These are phyloP conservation scores for Xylaria sp. DNA, from an alignment of 2,329 filamentous ascomycete species.

Conservation along the genomic window DNA sequence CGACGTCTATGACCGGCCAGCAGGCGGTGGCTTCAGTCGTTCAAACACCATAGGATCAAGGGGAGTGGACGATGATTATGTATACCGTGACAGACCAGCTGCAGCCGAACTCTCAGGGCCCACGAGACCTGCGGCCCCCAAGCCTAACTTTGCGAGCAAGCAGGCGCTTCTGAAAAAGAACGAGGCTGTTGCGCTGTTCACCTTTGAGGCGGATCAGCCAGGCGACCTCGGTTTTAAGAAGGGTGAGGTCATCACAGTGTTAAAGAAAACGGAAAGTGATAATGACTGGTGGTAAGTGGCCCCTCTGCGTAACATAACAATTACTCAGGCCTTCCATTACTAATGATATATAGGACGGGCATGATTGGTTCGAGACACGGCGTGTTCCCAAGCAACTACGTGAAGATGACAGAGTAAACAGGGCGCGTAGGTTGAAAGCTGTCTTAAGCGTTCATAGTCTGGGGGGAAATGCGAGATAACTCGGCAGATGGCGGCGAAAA, in stretches of 20 bases:
- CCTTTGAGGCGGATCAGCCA: constrained; percentile 92
- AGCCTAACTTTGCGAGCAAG: constrained; percentile 80
- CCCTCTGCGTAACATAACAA: neutral
- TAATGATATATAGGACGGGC: constrained; percentile 73
- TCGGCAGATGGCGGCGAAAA: too few species aligned
- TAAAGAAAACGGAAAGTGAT: constrained; percentile 93
- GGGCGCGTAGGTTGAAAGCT: neutral
- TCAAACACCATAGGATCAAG: constrained; percentile 63
- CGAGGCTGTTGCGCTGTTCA: constrained; percentile 90
- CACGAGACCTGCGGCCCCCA: constrained; percentile 84
- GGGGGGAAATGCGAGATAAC: neutral
- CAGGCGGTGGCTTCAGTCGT: constrained; percentile 56
- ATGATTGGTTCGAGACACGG: constrained; percentile 85
- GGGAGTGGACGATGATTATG: constrained; percentile 60
- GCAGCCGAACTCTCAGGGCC: constrained; percentile 69
- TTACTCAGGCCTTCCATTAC: neutral
- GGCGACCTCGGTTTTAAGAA: constrained; percentile 97
- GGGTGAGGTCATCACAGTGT: constrained; percentile 92
- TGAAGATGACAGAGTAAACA: constrained; percentile 67
- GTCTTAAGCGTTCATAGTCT: too few species aligned
- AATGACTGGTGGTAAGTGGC: constrained; percentile 89
- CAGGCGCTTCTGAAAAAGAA: constrained; percentile 71
- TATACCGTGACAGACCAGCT: constrained; percentile 49
- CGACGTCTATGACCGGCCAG: constrained; percentile 75
- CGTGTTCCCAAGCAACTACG: constrained; percentile 90